Percentiles rank a stretch among this genome's conserved stretches.
Evolutionary conservation across 768 basidiomycete genomes (phyloP).

Genomic region (Rhizopogon vinicolor): DNA sequence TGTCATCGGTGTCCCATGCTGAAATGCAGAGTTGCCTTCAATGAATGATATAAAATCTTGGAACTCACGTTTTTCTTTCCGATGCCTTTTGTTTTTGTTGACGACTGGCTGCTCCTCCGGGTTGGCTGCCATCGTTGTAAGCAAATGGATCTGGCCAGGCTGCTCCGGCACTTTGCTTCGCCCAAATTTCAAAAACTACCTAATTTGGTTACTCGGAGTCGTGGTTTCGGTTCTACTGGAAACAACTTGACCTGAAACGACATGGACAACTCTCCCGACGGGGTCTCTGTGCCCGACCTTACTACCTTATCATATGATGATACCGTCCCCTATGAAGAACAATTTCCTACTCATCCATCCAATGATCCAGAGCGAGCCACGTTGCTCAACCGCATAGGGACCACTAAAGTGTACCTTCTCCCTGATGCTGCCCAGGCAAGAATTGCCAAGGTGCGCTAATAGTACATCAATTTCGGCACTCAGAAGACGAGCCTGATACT

Average conservation of each 20-base stretch:
- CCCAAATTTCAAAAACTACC: not conserved
- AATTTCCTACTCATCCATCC: conserved; percentile 37
- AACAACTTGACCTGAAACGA: not conserved
- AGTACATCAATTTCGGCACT: conserved; percentile 31
- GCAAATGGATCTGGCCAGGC: not conserved
- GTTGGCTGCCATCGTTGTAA: conserved; percentile 16
- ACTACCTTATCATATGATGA: conserved; percentile 50
- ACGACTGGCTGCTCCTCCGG: conserved; percentile 36
- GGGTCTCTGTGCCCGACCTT: conserved; percentile 26
- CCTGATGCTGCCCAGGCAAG: conserved; percentile 59
- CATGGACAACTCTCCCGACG: conserved; percentile 49
- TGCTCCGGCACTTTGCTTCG: too few relatives aligned
- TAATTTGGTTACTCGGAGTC: not conserved
- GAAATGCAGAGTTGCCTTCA: conserved; percentile 11
- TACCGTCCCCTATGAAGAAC: conserved; percentile 51
- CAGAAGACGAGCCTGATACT: conserved; percentile 43
- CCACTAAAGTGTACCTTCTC: conserved; percentile 71
- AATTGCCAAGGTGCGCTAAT: conserved; percentile 69
- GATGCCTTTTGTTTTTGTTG: conserved; percentile 84
- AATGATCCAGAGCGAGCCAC: conserved; percentile 16
- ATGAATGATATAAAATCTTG: not conserved
- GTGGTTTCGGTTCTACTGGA: not conserved
- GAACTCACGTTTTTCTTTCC: conserved; percentile 91
- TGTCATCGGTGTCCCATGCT: conserved; percentile 99
- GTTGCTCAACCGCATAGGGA: conserved; percentile 67